Evolutionary conservation across 805 yeast genomes (phyloP).

Genomic region (Candida sithepensis): DNA sequence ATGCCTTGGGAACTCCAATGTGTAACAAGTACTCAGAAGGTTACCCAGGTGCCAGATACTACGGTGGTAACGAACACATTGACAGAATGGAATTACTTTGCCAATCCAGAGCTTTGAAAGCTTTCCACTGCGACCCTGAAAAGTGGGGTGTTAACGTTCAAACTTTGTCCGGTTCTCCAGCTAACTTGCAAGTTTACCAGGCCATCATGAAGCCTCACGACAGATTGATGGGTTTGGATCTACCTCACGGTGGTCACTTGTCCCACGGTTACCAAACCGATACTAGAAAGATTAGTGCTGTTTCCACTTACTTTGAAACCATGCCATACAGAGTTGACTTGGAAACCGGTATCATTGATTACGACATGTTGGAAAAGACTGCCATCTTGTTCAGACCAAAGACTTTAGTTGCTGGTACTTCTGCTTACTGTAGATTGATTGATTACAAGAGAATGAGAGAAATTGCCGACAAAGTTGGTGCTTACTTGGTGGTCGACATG

Average conservation of each 20-base stretch:
- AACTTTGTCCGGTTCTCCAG: conserved; percentile 94
- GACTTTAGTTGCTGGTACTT: conserved; percentile 93
- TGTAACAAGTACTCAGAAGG: conserved; percentile 98
- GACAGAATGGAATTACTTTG: conserved; percentile 88
- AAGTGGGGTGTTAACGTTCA: conserved; percentile 98
- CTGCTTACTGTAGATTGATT: conserved; percentile 88
- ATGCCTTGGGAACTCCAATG: conserved; percentile 92
- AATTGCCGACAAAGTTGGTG: conserved; percentile 91
- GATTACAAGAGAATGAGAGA: conserved; percentile 88
- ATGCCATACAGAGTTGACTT: conserved; percentile 94
- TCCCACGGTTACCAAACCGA: conserved; percentile 96
- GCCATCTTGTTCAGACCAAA: conserved; percentile 91
- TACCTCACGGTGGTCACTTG: conserved; percentile 98
- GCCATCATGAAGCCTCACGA: conserved; percentile 87
- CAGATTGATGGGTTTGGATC: conserved; percentile 93
- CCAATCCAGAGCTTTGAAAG: conserved; percentile 85
- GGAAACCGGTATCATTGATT: conserved; percentile 87
- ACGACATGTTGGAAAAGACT: conserved; percentile 78
- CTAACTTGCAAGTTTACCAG: conserved; percentile 88
- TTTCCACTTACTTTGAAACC: conserved; percentile 93
- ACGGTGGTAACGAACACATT: conserved; percentile 95
- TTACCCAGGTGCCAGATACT: conserved; percentile 96
- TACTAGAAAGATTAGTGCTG: conserved; percentile 81
- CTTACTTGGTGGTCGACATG: conserved; percentile 91
- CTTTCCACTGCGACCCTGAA: conserved; percentile 69